A percentile compares a stretch with the other conserved stretches of the same genome.
phyloP scores from a whole-genome alignment of 257 asterid species.

The Phtheirospermum japonicum region DNA sequence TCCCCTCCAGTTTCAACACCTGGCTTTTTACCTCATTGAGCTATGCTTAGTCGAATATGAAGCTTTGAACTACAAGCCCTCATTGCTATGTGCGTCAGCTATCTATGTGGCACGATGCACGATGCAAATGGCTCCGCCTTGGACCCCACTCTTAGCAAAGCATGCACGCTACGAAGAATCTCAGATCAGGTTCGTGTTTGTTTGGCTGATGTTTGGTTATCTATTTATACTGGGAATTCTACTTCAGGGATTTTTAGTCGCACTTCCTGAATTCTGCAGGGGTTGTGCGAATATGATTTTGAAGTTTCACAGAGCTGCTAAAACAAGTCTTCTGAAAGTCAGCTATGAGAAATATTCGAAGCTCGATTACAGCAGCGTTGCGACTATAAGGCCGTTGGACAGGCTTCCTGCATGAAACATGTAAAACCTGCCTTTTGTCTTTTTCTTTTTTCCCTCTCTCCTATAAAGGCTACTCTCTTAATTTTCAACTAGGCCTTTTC shows the following conservation, averaged over 20 bases:
- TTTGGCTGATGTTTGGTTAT: background rate
- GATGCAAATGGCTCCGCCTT: slow-evolving; percentile 56
- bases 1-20: slow-evolving; percentile 67
- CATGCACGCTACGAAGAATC: slow-evolving; percentile 67
- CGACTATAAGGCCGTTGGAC: slow-evolving; percentile 60
- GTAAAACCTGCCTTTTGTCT: background rate
- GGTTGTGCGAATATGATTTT: slow-evolving; percentile 72
- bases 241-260: slow-evolving; percentile 8
- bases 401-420: slow-evolving; percentile 47
- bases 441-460: no score
- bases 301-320: slow-evolving; percentile 77
- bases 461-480: no score
- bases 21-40: slow-evolving; percentile 89
- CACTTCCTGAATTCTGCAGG: slow-evolving; percentile 38
- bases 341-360: slow-evolving; percentile 63
- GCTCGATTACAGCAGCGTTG: slow-evolving; percentile 44
- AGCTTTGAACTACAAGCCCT: slow-evolving; percentile 87
- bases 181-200: slow-evolving; percentile 55
- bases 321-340: slow-evolving; percentile 55
- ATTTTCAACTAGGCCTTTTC: no score
- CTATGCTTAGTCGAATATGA: slow-evolving; percentile 82
- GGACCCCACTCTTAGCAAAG: slow-evolving; percentile 75
- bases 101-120: slow-evolving; percentile 85
- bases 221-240: background rate
- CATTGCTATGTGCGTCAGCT: slow-evolving; percentile 88